These are phyloP conservation scores for Bipolaris zeicola DNA, from an alignment of 2,329 filamentous ascomycete genomes.

Conservation along the genomic window DNA sequence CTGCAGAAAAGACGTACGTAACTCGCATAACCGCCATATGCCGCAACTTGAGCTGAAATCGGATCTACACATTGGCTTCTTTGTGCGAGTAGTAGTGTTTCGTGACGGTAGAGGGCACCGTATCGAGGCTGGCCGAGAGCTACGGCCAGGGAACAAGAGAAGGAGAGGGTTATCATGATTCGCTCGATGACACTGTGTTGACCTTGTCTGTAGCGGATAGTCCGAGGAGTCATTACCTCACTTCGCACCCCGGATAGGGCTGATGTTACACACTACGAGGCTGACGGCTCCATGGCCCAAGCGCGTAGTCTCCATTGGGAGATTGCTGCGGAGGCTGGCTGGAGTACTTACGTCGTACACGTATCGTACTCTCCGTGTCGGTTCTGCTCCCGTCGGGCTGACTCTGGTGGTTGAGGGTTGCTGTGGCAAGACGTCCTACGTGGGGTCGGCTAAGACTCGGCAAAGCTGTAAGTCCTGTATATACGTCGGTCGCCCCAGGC, in stretches of 20 bases:
- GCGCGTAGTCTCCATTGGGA: background rate
- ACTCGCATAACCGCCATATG: slow-evolving; percentile 17
- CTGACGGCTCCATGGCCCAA: background rate
- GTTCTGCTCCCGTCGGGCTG: slow-evolving; percentile 5
- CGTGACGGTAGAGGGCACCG: slow-evolving; percentile 1
- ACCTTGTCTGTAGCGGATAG: background rate
- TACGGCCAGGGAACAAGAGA: background rate
- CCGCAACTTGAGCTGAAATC: slow-evolving; percentile 17
- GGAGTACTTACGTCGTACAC: slow-evolving; percentile 3
- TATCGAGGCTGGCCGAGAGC: background rate
- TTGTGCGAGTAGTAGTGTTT: slow-evolving; percentile 1
- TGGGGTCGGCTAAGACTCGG: slow-evolving; percentile 6
- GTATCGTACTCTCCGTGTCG: slow-evolving; percentile 1
- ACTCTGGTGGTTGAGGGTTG: slow-evolving; percentile 3
- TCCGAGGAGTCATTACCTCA: background rate
- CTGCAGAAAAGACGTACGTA: background rate
- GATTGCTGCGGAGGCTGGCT: background rate
- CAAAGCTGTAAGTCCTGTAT: background rate
- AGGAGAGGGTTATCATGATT: background rate
- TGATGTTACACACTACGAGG: background rate
- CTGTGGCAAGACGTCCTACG: background rate
- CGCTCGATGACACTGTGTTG: background rate
- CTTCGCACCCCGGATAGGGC: background rate
- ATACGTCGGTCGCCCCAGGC: background rate
- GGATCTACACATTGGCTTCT: background rate